Conservation (phyloP, 2,329 filamentous ascomycete species). For the Neopestalotiopsis sp. region DNA sequence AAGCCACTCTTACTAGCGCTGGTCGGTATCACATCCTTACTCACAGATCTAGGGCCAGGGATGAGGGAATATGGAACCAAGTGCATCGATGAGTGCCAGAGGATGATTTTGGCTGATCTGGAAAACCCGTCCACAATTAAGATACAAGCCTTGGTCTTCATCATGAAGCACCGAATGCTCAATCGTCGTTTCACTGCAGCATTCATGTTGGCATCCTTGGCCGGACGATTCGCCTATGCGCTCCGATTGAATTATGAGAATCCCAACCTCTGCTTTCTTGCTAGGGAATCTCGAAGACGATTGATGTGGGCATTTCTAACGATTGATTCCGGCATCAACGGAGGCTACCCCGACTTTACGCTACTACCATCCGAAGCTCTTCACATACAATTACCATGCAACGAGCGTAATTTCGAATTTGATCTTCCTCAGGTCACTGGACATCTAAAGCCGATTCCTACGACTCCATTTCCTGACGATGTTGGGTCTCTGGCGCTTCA, state of each 20-base stretch:
- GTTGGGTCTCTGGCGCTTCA: slow-evolving; percentile 62
- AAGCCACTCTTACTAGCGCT: slow-evolving; percentile 58
- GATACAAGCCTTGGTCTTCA: slow-evolving; percentile 52
- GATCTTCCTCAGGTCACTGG: slow-evolving; percentile 62
- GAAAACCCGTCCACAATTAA: slow-evolving; percentile 63
- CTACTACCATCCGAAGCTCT: slow-evolving; percentile 50
- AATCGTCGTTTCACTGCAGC: slow-evolving; percentile 51
- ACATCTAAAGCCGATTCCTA: slow-evolving; percentile 46
- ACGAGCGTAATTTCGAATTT: slow-evolving; percentile 60
- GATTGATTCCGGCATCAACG: slow-evolving; percentile 49
- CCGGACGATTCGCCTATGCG: slow-evolving; percentile 54
- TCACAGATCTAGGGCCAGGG: slow-evolving; percentile 59
- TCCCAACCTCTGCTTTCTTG: slow-evolving; percentile 47
- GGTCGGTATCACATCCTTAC: slow-evolving; percentile 60
- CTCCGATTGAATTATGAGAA: slow-evolving; percentile 56
- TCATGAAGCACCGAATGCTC: slow-evolving; percentile 54
- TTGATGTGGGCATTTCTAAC: slow-evolving; percentile 54
- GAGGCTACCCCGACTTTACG: slow-evolving; percentile 49
- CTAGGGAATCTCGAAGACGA: slow-evolving; percentile 49
- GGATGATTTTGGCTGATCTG: slow-evolving; percentile 57
- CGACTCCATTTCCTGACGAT: slow-evolving; percentile 55
- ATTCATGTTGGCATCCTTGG: slow-evolving; percentile 53
- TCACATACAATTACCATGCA: slow-evolving; percentile 51
- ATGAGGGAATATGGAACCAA: slow-evolving; percentile 57
- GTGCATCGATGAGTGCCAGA: slow-evolving; percentile 61